Base-by-base conservation (phyloP, 148 eudicot species). In the Beta vulgaris region DNA sequence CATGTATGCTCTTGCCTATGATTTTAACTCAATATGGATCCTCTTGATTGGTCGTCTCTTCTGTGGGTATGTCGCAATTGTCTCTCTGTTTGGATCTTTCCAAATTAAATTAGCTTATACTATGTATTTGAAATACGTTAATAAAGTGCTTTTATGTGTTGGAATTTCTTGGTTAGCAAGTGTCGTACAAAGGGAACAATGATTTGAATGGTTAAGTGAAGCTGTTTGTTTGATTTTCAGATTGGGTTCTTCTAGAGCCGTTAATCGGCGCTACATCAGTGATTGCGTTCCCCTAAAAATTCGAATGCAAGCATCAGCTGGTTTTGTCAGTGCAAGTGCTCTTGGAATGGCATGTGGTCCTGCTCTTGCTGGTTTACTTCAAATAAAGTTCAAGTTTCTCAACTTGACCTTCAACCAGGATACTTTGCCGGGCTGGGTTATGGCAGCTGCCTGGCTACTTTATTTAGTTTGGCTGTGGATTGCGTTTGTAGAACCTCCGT, bases 281-380 rank as follows among this genome's bases (percentile, higher is more conserved):
- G 96, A 91, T 60, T 91, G 96, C 71, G 96, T 91, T n/a, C 96
- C 96, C 28, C 80, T 88, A 32, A 91, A 83, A 61, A 84, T 88
- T 57, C 87, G 92, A 32, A 81, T 88, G 92, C 96, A 91, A 81
- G 92, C 96, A 75, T 91, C 96, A 69, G 96, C 96, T 40, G 96
- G 86, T 68, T 91, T 91, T 75, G 96, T 91, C 58, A 91, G 96
- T 80, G 96, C 96, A 44, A 91, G 96, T 83, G 96, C 92, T 76
- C 88, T 89, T 58, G 96, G 96, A 77, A 91, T 91, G 96, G 96
- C 96, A 59, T 91, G 96, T 86, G 96, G 96, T 21, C 96, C 96
- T 53, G 96, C 96, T 55, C 82, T 91, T 77, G 96, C 88, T 78
- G 92, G 96, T 26, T 73, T 88, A 61, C 90, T 91, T 66, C 96